Conservation (phyloP, 306 rosid genomes). For the Vicia faba region DNA sequence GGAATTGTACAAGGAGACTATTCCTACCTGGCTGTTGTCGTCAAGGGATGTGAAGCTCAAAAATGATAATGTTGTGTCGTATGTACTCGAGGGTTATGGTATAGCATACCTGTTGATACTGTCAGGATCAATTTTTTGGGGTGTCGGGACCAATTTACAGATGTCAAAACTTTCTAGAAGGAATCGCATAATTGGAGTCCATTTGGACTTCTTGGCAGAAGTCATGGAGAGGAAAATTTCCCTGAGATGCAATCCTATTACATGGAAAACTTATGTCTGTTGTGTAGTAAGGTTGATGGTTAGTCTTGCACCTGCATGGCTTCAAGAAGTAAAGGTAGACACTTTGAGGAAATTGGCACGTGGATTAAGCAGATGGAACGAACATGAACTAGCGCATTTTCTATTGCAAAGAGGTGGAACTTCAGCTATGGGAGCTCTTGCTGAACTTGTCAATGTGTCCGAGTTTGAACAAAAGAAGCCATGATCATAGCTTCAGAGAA, state of each 20-base stretch:
- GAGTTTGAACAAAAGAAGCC: constrained; percentile 30
- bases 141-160: constrained; percentile 51
- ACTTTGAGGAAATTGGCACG: constrained; percentile 57
- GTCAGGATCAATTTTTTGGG: constrained; percentile 70
- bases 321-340: constrained; percentile 59
- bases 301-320: constrained; percentile 60
- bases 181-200: constrained; percentile 49
- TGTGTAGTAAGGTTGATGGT: constrained; percentile 66
- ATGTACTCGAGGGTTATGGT: constrained; percentile 64
- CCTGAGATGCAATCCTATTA: constrained; percentile 58
- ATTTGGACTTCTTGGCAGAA: constrained; percentile 71
- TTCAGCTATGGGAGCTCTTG: constrained; percentile 66
- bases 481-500: not conserved
- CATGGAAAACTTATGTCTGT: constrained; percentile 72
- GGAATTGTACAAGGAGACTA: constrained; percentile 61
- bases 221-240: constrained; percentile 68
- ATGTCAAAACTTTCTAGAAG: constrained; percentile 50
- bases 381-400: constrained; percentile 65
- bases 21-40: constrained; percentile 75
- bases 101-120: constrained; percentile 64
- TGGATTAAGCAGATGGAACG: constrained; percentile 67
- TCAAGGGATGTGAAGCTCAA: constrained; percentile 43
- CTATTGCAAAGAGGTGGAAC: constrained; percentile 73
- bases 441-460: constrained; percentile 52
- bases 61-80: constrained; percentile 39